A percentile compares a stretch with the other conserved stretches of the same genome.
phyloP scores from a whole-genome alignment of 1,139 yeast species.

The Suhomyces coccinellae region DNA sequence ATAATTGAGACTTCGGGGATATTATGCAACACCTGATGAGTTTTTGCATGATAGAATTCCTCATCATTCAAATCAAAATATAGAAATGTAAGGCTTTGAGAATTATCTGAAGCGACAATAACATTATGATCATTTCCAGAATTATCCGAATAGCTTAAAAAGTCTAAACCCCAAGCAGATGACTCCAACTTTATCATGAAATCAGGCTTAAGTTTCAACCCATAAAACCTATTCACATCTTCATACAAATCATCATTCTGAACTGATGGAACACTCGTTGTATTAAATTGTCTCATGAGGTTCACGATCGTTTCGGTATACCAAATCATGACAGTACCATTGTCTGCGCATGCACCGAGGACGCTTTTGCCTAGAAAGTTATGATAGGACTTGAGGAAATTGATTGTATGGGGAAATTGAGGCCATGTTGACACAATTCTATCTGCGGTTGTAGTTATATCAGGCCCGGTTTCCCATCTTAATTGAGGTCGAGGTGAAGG shows the following conservation, averaged over 20 bases:
- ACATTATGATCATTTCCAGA: slow-evolving; percentile 33
- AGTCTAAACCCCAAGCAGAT: slow-evolving; percentile 70
- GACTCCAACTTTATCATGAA: slow-evolving; percentile 39
- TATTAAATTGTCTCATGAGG: slow-evolving; percentile 17
- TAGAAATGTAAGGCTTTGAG: slow-evolving; percentile 47
- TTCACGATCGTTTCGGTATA: slow-evolving; percentile 28
- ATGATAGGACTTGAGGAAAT: slow-evolving; percentile 35
- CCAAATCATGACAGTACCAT: slow-evolving; percentile 55
- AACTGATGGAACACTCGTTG: background rate
- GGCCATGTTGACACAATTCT: slow-evolving; percentile 49
- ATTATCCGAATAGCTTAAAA: slow-evolving; percentile 22
- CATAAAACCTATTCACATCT: slow-evolving; percentile 15
- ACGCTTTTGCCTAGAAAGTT: slow-evolving; percentile 35
- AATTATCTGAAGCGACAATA: slow-evolving; percentile 59
- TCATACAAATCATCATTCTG: slow-evolving; percentile 4
- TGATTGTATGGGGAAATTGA: slow-evolving; percentile 57
- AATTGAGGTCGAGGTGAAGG: slow-evolving; percentile 29
- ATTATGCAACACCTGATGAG: slow-evolving; percentile 54
- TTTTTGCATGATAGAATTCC: slow-evolving; percentile 33
- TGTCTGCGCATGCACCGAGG: slow-evolving; percentile 54
- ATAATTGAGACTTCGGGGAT: slow-evolving; percentile 58
- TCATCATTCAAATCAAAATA: slow-evolving; percentile 30
- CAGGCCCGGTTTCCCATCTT: slow-evolving; percentile 43
- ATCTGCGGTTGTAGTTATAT: slow-evolving; percentile 38
- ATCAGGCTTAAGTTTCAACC: slow-evolving; percentile 33